Base-by-base conservation (phyloP, 345 rosid species). In the Arabis alpina region DNA sequence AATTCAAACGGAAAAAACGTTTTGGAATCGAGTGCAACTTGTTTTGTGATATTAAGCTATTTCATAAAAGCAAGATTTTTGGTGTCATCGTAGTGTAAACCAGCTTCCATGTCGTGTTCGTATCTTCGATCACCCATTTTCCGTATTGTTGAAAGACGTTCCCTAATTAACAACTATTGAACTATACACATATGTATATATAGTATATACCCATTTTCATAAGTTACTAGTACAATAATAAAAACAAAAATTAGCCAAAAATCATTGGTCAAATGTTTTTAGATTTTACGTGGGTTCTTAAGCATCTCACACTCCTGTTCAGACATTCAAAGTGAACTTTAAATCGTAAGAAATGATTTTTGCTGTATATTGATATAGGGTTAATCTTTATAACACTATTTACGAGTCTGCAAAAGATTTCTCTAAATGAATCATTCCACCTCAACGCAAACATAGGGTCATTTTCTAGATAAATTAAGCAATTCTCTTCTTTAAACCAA, bases 401-500 rank as follows among this genome's bases (percentile, higher is more conserved):
- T 8, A 36, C 8, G 13, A 19, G 19, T 19, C 54, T 9, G 28
- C 58, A n/a, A 14, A 30, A 13, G 14, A 6, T 1, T 19, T 19
- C 23, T 3, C 13, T 3, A 6, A 13, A 6, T 1, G 7, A 40
- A 12, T 34, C 6, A 41, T 53, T 34, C 1, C 52, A 66, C 40
- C 11, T 54, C 52, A 42, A 28, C 25, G 19, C 37, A 47, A 56
- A 47, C 40, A 56, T n/a, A n/a, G 19, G 23, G 25, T 45, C 45
- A 10, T 44, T 8, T 43, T 43, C 42, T 13, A 42, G 12, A 28
- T 37, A 34, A 60, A 42, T 43, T 61, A 43, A 44, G 30, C 2
- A 28, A 44, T 44, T 53, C 45, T 3, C 6, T 44, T 56, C 34
- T 27, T n/a, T 45, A 45, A 4, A 68, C 45, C 55, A 45, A 34